Evolutionary conservation across 2,329 filamentous ascomycete species (phyloP).

Genomic region (Penicillium italicum): DNA sequence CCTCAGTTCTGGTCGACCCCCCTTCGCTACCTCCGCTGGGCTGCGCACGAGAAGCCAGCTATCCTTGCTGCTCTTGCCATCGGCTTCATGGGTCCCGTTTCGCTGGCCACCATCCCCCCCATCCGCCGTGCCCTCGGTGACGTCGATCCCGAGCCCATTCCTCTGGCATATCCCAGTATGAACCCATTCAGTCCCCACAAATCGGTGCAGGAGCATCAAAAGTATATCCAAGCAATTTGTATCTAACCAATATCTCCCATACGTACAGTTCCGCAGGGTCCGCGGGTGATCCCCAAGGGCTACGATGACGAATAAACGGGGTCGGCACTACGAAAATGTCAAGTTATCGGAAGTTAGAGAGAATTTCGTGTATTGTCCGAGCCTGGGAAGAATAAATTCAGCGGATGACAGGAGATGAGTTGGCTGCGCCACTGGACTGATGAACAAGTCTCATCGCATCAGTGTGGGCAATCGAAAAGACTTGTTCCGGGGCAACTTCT

Average conservation of each 20-base stretch:
- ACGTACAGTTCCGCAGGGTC: slow-evolving; percentile 44
- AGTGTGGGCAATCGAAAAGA: slow-evolving; percentile 1
- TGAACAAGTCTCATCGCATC: slow-evolving; percentile 2
- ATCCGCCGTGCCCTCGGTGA: slow-evolving; percentile 72
- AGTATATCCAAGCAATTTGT: not conserved
- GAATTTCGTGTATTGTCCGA: slow-evolving; percentile 1
- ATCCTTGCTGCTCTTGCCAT: slow-evolving; percentile 84
- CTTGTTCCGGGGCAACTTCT: slow-evolving; percentile 3
- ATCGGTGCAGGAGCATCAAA: not conserved
- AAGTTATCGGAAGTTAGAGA: slow-evolving; percentile 9
- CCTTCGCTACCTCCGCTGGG: slow-evolving; percentile 82
- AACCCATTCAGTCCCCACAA: slow-evolving; percentile 21
- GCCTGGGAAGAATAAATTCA: slow-evolving; percentile 6
- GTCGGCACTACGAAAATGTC: slow-evolving; percentile 5
- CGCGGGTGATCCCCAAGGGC: slow-evolving; percentile 45
- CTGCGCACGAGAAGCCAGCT: slow-evolving; percentile 80
- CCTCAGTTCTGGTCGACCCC: slow-evolving; percentile 83
- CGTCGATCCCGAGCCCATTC: slow-evolving; percentile 66
- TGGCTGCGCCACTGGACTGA: slow-evolving; percentile 2
- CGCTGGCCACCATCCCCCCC: slow-evolving; percentile 68
- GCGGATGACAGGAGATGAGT: slow-evolving; percentile 7
- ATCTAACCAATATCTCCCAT: slow-evolving; percentile 12
- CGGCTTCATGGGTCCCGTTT: slow-evolving; percentile 67
- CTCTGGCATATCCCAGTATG: slow-evolving; percentile 90
- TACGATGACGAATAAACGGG: slow-evolving; percentile 44